Base-by-base conservation (phyloP, 352 stramenopile species). In the Globisporangium barbulae region DNA sequence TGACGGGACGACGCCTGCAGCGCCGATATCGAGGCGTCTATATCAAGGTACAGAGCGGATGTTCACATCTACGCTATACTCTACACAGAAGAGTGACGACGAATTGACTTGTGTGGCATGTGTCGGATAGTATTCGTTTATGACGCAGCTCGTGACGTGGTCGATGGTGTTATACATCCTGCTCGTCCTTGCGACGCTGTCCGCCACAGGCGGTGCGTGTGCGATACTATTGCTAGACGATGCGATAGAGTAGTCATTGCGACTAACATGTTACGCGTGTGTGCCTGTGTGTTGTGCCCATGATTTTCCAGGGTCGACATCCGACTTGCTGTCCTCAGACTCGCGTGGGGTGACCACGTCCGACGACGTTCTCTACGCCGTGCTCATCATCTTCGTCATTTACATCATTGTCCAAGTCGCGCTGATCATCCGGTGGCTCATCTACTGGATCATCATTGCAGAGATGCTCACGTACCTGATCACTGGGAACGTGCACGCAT, bases 401-500 rank as follows among this genome's bases (percentile, higher is more conserved):
- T 91, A 92, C 61, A 47, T 92, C 30, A 75, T 94, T 19, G 81
- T 89, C 1, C 74, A 88, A 52, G 65, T 95, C 39, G 74, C 83
- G 19, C 56, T 95, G 48, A 69, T 96, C 25, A 83, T 93, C 49
- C 83, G 85, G 52, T 94, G 89, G 86, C 68, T 96, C 50, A 71
- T 96, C 28, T 96, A 94, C 68, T 94, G 78, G 77, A 74, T 93
- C 31, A 72, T 95, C 42, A 49, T 93, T 30, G 81, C 78, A 1
- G 76, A 88, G 41, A 68, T 90, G 59, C 58, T 88, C 50, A 88
- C 68, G 12, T 84, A 79, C 58, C 62, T 77, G 7, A 66, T 86
- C 35, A 86, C 81, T 1, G 61, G 64, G 33, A 81, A 78, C 47
- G 53, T 88, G 22, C 77, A 74, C 42, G 70, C 83, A 21, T 56